Evolutionary conservation across 2,329 filamentous ascomycete species (phyloP), one percentile per base, ranked within the genome.

Genomic region (Phyllosticta citriasiana): DNA sequence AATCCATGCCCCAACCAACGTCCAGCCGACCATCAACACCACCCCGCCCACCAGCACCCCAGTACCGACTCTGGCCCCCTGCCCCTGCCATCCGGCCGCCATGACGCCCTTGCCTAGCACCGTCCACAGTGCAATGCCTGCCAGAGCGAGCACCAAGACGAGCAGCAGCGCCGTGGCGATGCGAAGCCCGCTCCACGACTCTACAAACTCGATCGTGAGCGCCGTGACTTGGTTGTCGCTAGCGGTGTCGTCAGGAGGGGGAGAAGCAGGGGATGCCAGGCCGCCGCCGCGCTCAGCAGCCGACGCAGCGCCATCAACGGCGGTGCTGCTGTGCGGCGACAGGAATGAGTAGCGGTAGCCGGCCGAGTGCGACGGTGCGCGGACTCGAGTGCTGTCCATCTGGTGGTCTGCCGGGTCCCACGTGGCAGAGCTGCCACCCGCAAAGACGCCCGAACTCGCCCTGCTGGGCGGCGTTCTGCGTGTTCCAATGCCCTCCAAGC

Each of bases 11-110:
- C 57, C 65, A 10, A 75, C 63, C 2, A 65, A 64, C 19, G 66
- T 69, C 64, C 73, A 63, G 0, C 73, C 74, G 3, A 74, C 33
- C 58, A 75, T 30, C 40, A 75, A 62, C 19, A 71, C 65, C n/a
- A 69, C 68, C 24, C 74, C 65, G 0, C 73, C 73, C 53, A 75
- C 65, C 47, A 72, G 59, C 0, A 72, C 63, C 0, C 70, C 74
- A 6, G 69, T 65, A 2, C 64, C 69, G 1, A 74, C 73, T 52
- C 72, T 69, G 59, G 72, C 72, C 5, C 72, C 72, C 10, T 70
- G 69, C 26, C 66, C 67, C 30, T 66, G 59, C 62, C 60, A 57
- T 10, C 66, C 64, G 10, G 57, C 22, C 26, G 47, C 26, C 35
- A 60, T 33, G 7, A 65, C 66, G 35, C 64, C 68, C 14, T 55